Percentiles rank a stretch among this genome's conserved stretches.
Evolutionary conservation across 129 eudicot genomes (phyloP).

Genomic region (Ambrosia trifida): DNA sequence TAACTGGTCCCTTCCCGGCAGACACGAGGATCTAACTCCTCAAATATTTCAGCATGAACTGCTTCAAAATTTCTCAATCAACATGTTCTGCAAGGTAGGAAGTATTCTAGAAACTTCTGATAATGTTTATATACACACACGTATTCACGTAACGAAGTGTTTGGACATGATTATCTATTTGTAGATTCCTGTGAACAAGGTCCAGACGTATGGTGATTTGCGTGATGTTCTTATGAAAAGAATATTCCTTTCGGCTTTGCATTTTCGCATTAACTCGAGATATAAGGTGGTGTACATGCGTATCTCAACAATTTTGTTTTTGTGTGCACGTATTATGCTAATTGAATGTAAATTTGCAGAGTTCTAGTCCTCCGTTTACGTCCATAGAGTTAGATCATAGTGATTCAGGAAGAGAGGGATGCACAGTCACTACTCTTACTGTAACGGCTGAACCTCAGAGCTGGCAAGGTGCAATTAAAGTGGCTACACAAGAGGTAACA

Average conservation of each 20-base stretch:
- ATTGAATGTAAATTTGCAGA: constrained; percentile 50
- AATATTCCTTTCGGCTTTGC: constrained; percentile 95
- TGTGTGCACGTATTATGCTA: constrained; percentile 21
- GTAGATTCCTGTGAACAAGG: constrained; percentile 96
- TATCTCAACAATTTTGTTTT: constrained; percentile 4
- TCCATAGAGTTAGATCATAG: constrained; percentile 97
- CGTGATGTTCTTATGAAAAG: constrained; percentile 98
- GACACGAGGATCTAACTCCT: constrained; percentile 49
- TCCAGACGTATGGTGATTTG: constrained; percentile 74
- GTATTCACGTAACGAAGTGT: neutral
- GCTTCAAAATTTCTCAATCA: constrained; percentile 87
- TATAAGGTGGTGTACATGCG: constrained; percentile 64
- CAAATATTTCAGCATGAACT: constrained; percentile 97
- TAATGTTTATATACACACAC: neutral
- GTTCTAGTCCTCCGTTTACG: constrained; percentile 95
- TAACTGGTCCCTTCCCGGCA: constrained; percentile 87
- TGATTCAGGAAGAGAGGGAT: constrained; percentile 98
- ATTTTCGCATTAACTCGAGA: constrained; percentile 96
- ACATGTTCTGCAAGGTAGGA: constrained; percentile 95
- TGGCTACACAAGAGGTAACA: constrained; percentile 91
- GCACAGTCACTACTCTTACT: constrained; percentile 97
- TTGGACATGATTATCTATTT: constrained; percentile 18
- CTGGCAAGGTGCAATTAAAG: constrained; percentile 92
- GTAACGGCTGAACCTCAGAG: constrained; percentile 94
- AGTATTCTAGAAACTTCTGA: constrained; percentile 8